Evolutionary conservation across 192 early-diverging fungal species (phyloP), one percentile per base, ranked within the genome.

Genomic region (Dissophora globulifera): DNA sequence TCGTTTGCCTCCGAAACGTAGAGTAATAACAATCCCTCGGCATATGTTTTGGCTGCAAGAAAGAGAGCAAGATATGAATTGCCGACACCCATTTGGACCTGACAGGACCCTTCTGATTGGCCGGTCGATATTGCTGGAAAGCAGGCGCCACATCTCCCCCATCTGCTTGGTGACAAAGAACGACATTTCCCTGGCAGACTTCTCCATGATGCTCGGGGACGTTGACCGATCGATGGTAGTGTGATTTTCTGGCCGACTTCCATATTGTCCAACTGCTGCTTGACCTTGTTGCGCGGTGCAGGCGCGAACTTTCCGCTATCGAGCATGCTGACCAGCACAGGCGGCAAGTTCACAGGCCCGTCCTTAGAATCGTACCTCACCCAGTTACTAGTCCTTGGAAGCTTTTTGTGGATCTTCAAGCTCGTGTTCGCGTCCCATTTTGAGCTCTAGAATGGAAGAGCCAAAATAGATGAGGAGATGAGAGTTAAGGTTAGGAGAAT

Each of bases 101-200:
- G 69, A 54, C 31, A 72, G 43, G 32, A 71, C 29, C 26, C 60
- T 50, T 63, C 30, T 63, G 69, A 63, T 71, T 8, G 69, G 42
- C 17, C 30, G 33, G 11, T 54, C 45, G 32, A 50, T 63, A 32
- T 71, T 23, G 5, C 17, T 32, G 23, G 69, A 51, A 32, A 71
- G 61, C 40, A 46, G 15, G 5, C 32, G 0, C 69, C 69, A 71
- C 29, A 71, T 38, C 22, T 50, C 46, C 23, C 62, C 26, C 69
- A 71, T 71, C 45, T 71, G 59, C 42, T 71, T 52, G 1, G 69
- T 63, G 52, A 71, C 33, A 29, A 71, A 51, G 41, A 71, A 63
- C 22, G 61, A 51, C 17, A 41, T 15, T n/a, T 53, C 22, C 40
- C 25, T 69, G 67, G 35, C 50, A 69, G 27, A 55, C 67, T 48